These are phyloP conservation scores for Cyberlindnera euphorbiiphila DNA, from an alignment of 805 yeast genomes.

Conservation along the genomic window DNA sequence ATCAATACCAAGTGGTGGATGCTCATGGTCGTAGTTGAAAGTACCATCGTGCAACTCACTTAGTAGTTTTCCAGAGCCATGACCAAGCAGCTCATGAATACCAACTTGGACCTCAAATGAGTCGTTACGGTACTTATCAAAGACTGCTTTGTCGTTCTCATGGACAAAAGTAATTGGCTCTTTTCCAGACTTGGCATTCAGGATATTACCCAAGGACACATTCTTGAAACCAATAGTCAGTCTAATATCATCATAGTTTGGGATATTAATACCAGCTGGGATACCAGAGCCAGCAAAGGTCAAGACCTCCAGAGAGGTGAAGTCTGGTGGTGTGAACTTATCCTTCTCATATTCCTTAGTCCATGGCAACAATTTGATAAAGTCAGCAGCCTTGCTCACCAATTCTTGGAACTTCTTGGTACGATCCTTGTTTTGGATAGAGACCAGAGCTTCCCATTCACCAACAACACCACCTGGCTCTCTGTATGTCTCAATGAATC, in stretches of 20 bases:
- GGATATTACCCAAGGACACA: conserved; percentile 82
- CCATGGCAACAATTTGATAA: conserved; percentile 77
- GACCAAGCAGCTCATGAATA: conserved; percentile 86
- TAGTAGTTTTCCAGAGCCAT: conserved; percentile 83
- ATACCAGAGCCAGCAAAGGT: conserved; percentile 88
- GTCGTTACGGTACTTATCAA: conserved; percentile 68
- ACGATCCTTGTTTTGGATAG: conserved; percentile 84
- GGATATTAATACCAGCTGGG: conserved; percentile 92
- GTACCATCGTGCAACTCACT: conserved; percentile 54
- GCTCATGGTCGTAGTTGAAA: conserved; percentile 65
- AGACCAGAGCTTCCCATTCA: conserved; percentile 90
- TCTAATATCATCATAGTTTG: conserved; percentile 88
- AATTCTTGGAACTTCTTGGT: conserved; percentile 73
- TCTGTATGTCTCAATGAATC: conserved; percentile 89
- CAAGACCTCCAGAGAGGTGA: conserved; percentile 83
- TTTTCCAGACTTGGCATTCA: conserved; percentile 68
- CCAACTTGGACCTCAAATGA: conserved; percentile 94
- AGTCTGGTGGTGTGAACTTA: conserved; percentile 86
- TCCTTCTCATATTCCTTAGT: conserved; percentile 71
- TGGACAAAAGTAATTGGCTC: conserved; percentile 66
- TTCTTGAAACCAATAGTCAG: conserved; percentile 82
- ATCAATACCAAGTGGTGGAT: conserved; percentile 60
- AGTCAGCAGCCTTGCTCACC: conserved; percentile 62
- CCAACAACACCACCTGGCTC: conserved; percentile 91
- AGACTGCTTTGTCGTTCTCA: conserved; percentile 49